A percentile compares a stretch with the other conserved stretches of the same genome.
Conservation (phyloP, 2,329 filamentous ascomycete species). For the Blumeriella jaapii region DNA sequence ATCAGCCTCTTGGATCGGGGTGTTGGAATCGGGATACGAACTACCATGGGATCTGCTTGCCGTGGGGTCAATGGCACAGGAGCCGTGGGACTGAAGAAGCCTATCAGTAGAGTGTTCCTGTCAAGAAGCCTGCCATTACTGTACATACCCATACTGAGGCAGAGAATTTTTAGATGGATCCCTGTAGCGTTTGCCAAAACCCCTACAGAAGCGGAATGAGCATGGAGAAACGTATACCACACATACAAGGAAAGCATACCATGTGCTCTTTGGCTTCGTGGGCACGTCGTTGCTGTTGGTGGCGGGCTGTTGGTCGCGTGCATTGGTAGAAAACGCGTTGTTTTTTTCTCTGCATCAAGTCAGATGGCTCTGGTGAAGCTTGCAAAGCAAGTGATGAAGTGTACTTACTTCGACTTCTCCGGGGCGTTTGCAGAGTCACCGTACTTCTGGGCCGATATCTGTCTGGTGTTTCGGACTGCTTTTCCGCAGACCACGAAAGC, state of each 20-base stretch:
- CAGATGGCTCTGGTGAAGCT: background rate
- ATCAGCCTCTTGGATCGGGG: conserved; percentile 1
- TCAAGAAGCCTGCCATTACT: too few species aligned
- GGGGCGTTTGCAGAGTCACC: background rate
- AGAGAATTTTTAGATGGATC: background rate
- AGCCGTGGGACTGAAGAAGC: too few species aligned
- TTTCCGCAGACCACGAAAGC: background rate
- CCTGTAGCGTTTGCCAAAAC: background rate
- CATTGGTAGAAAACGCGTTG: conserved; percentile 3
- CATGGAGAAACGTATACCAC: background rate
- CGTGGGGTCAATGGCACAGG: too few species aligned
- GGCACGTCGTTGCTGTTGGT: background rate
- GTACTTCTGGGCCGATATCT: background rate
- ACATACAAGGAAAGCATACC: background rate
- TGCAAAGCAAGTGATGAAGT: background rate
- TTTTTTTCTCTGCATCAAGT: conserved; percentile 2
- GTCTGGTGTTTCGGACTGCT: background rate
- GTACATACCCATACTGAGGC: conserved; percentile 3
- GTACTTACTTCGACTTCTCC: background rate
- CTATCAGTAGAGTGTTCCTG: too few species aligned
- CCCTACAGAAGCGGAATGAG: conserved; percentile 1
- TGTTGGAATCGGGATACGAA: too few species aligned
- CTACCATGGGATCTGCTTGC: too few species aligned
- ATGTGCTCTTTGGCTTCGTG: background rate
- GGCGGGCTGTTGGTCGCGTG: conserved; percentile 1